Conservation (phyloP, 2,329 filamentous ascomycete genomes). For the Meredithiella fracta region DNA sequence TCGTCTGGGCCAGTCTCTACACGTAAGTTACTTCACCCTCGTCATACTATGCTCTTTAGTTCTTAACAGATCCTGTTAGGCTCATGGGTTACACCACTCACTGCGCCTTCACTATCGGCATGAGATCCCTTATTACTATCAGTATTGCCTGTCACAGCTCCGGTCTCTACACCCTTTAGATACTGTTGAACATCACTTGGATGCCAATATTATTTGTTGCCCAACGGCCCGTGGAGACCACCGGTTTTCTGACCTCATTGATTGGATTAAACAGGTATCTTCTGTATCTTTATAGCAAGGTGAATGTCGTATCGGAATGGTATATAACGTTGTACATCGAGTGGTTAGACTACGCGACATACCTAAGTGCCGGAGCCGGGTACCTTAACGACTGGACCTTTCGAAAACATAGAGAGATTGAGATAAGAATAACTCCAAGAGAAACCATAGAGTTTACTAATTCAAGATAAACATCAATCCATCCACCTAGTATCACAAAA, state of each 20-base stretch:
- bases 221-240: conserved; percentile 55
- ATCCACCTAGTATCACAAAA: background rate
- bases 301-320: conserved; percentile 59
- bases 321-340: conserved; percentile 64
- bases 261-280: conserved; percentile 58
- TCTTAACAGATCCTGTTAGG: no score
- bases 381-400: conserved; percentile 55
- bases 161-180: conserved; percentile 71
- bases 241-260: conserved; percentile 57
- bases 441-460: background rate
- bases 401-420: no score
- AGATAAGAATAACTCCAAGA: no score
- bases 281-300: conserved; percentile 56
- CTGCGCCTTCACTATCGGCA: conserved; percentile 50
- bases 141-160: conserved; percentile 49
- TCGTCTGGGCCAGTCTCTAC: conserved; percentile 51
- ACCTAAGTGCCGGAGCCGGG: conserved; percentile 55
- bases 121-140: conserved; percentile 37
- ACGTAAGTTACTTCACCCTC: conserved; percentile 23
- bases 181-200: conserved; percentile 73
- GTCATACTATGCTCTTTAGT: no score
- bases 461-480: background rate
- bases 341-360: conserved; percentile 80
- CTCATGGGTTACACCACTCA: conserved; percentile 83
- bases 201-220: conserved; percentile 86